Base-by-base conservation (phyloP, 2,329 filamentous ascomycete genomes). In the Fusarium tupiense region DNA sequence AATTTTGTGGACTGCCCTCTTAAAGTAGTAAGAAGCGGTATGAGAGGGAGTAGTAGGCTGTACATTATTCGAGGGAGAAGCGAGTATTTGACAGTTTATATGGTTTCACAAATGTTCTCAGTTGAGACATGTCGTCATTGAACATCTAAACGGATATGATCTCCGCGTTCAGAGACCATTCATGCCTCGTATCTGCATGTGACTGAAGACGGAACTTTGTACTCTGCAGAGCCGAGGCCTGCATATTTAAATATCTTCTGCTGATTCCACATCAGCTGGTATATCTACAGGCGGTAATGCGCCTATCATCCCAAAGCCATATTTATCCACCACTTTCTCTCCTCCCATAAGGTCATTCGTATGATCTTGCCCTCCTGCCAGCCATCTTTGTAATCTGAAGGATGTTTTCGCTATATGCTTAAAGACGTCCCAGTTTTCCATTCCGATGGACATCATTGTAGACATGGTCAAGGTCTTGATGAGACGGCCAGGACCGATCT, bases 361-460 rank as follows among this genome's bases (percentile, higher is more conserved):
- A 11, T 46, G 59, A 35, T 65, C 52, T 20, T 41, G 67, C 5
- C 78, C 79, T 37, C 77, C 77, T 22, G 78, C 78, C 16, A 88
- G 76, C 85, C 86, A 88, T 16, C 79, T 73, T 72, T 86, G 84
- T 58, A 88, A 69, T 33, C 76, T 80, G 68, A 87, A 72, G 8
- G 79, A 81, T 2, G 80, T 81, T 20, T 77, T 77, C 31, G 84
- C 83, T 8, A 84, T 80, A 10, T 81, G 81, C 8, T 80, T 79
- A 2, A 81, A 81, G 17, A 87, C 80, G 53, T 85, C 84, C 87
- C 87, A 88, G 69, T 86, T 85, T 54, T 88, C 86, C 38, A 87
- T 79, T 1, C 82, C 84, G 62, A 87, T 83, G 60, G 86, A 85
- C 69, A 86, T 82, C 46, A 85, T 80, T 9, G 82, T 84, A 14